Evolutionary conservation across 257 asterid genomes (phyloP).

Genomic region (Verbascum thapsus): DNA sequence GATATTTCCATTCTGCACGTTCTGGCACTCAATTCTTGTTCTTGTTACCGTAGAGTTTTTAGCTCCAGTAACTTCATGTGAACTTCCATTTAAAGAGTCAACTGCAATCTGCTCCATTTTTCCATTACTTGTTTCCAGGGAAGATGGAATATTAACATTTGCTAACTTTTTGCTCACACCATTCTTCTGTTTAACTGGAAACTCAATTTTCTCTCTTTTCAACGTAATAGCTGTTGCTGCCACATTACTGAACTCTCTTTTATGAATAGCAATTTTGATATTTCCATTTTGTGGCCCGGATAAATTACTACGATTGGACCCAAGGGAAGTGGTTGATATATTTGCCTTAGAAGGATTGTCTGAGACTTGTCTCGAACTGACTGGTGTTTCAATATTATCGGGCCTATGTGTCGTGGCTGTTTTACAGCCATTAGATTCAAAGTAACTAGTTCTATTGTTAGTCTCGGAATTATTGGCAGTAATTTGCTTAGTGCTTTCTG

Average conservation of each 20-base stretch:
- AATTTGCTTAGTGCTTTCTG: constrained; percentile 30
- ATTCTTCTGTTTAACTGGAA: constrained; percentile 38
- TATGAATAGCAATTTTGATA: constrained; percentile 43
- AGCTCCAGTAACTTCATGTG: constrained; percentile 33
- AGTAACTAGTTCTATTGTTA: constrained; percentile 25
- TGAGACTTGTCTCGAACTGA: too few species aligned
- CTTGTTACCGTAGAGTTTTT: constrained; percentile 25
- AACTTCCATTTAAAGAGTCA: constrained; percentile 36
- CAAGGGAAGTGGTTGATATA: too few species aligned
- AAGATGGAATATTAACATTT: constrained; percentile 31
- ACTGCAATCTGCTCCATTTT: constrained; percentile 32
- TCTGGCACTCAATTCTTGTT: constrained; percentile 32
- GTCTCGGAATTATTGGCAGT: constrained; percentile 27
- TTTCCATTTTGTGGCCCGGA: constrained; percentile 39
- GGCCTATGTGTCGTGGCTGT: constrained; percentile 22
- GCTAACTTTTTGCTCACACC: constrained; percentile 38
- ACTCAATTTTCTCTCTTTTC: constrained; percentile 37
- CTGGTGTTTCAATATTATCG: constrained; percentile 29
- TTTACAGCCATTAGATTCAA: constrained; percentile 39
- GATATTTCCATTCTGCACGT: constrained; percentile 41
- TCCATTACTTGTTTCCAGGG: constrained; percentile 41
- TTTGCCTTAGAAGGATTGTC: too few species aligned
- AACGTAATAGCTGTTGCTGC: constrained; percentile 37
- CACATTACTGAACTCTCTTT: constrained; percentile 40
- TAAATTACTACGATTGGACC: too few species aligned